Conservation (phyloP, 371 early-diverging fungal genomes). For the Capillidium heterosporum region DNA sequence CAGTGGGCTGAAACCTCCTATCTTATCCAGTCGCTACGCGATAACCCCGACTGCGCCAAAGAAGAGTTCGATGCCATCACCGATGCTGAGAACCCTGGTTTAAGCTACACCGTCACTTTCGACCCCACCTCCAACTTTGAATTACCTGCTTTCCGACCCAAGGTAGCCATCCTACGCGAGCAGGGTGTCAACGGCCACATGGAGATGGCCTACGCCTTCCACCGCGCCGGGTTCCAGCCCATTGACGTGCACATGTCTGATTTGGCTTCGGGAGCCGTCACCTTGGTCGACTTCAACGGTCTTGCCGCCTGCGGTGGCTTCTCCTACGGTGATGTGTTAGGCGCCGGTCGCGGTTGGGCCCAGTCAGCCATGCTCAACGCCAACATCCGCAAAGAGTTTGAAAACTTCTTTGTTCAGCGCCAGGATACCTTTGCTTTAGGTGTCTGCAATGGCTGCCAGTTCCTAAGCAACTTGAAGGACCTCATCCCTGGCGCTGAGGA, state of each 20-base stretch:
- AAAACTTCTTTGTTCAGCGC: conserved; percentile 56
- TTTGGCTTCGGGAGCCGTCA: conserved; percentile 47
- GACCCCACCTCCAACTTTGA: conserved; percentile 34
- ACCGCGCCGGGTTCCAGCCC: conserved; percentile 73
- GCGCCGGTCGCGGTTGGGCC: conserved; percentile 95
- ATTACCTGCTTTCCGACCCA: conserved; percentile 30
- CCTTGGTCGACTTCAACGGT: conserved; percentile 57
- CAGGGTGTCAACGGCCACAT: conserved; percentile 91
- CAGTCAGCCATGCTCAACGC: conserved; percentile 62
- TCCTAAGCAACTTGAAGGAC: conserved; percentile 67
- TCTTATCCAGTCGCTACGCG: conserved; percentile 73
- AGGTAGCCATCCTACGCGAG: conserved; percentile 86
- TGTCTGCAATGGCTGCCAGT: conserved; percentile 96
- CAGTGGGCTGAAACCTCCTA: conserved; percentile 82
- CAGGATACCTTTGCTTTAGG: conserved; percentile 84
- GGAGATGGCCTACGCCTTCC: conserved; percentile 88
- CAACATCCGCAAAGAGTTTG: conserved; percentile 49
- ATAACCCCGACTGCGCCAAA: conserved; percentile 70
- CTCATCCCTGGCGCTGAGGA: conserved; percentile 57
- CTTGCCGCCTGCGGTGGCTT: conserved; percentile 93
- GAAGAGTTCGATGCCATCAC: conserved; percentile 58
- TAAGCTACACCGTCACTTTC: conserved; percentile 56
- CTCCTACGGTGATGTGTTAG: conserved; percentile 93
- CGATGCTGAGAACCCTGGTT: conserved; percentile 53
- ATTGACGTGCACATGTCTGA: conserved; percentile 97